Evolutionary conservation across 345 rosid species (phyloP), one percentile per base, ranked within the genome.

Genomic region (Gossypium bickii): DNA sequence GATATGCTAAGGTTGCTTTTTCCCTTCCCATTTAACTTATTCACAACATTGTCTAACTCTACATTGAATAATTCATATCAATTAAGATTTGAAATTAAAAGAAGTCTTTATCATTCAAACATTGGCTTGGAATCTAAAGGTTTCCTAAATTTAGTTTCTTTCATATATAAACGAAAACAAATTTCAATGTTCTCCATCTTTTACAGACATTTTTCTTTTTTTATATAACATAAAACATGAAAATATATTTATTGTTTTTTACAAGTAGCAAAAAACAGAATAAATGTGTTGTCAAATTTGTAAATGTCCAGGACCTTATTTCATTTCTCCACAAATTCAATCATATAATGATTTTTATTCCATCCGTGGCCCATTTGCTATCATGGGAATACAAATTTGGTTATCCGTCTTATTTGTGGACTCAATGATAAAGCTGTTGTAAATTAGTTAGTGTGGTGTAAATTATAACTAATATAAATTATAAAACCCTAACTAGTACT

Each of bases 291-390:
- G 63, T 58, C 48, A 66, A 65, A 2, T n/a, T 41, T 11, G 1
- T 43, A n/a, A 2, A 43, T 12, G 7, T 63, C 5, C 5, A 24
- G 0, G 15, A 0, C n/a, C 1, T 25, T 25, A 34, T 5, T 22
- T 20, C 55, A 7, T 7, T 38, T 29, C 1, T 10, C 1, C 9
- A 7, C 25, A 47, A 67, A 67, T 5, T 67, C 41, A 24, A 24
- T 48, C 18, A 34, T 12, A 22, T 9, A 67, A 45, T 67, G 71
- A 67, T 67, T 67, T 34, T 47, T 47, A 24, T 67, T 67, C 56
- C 56, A 2, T 24, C 15, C 56, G 56, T 47, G 41, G 38, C 29
- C 56, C 41, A 67, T 48, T 67, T 47, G 7, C 2, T 1, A 67
- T 67, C 22, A 25, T 25, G 43, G 8, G 10, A 25, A 24, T 48